Evolutionary conservation across 2,329 filamentous ascomycete species (phyloP).

Genomic region (Scedosporium dehoogii): DNA sequence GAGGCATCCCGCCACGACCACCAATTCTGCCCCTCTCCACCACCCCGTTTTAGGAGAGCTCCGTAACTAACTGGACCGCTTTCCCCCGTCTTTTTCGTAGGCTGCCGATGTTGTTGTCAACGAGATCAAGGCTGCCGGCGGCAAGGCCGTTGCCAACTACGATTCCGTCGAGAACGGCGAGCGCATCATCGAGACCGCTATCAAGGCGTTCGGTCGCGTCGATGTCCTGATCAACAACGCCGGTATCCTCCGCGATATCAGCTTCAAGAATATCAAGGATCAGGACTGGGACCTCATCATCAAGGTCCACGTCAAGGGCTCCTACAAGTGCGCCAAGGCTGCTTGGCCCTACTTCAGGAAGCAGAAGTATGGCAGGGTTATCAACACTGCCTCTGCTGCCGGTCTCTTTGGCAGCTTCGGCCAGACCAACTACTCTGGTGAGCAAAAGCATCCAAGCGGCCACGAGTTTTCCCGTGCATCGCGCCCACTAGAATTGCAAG

Average conservation of each 20-base stretch:
- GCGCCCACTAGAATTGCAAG: neutral
- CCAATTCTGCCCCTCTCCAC: neutral
- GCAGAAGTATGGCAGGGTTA: slow-evolving; percentile 94
- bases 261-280: slow-evolving; percentile 99
- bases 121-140: slow-evolving; percentile 77
- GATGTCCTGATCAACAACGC: slow-evolving; percentile 98
- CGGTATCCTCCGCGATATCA: slow-evolving; percentile 86
- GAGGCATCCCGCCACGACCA: neutral
- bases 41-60: neutral
- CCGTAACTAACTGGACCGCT: neutral
- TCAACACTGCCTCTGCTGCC: slow-evolving; percentile 94
- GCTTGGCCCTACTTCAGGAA: slow-evolving; percentile 98
- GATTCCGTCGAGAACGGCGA: slow-evolving; percentile 90
- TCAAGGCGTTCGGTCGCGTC: slow-evolving; percentile 72
- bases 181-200: slow-evolving; percentile 83
- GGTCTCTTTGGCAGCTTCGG: slow-evolving; percentile 94
- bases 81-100: slow-evolving; percentile 27
- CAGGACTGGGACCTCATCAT: slow-evolving; percentile 94
- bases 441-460: slow-evolving; percentile 11
- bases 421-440: slow-evolving; percentile 86
- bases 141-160: slow-evolving; percentile 96
- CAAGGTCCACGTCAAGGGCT: slow-evolving; percentile 82
- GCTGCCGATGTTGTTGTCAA: slow-evolving; percentile 75
- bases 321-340: slow-evolving; percentile 90
- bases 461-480: neutral